Base-by-base conservation (phyloP, 176 grass and related monocot genomes). In the Rhynchospora pubera region DNA sequence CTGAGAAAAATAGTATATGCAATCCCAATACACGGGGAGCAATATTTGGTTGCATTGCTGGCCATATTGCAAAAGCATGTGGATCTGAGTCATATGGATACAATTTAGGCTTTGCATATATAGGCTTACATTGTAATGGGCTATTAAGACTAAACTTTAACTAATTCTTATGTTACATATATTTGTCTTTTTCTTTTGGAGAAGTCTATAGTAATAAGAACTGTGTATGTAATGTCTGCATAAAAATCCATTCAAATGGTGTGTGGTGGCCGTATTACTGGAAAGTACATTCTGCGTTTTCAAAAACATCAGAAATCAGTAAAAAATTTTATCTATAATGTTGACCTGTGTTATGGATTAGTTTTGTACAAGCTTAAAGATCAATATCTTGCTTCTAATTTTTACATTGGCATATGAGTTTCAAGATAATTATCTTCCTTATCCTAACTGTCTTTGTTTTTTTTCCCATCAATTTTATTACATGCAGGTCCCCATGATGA, bases 401-500 rank as follows among this genome's bases (percentile, higher is more conserved):
- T 34, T 34, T 34, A 34, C 32, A 34, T 34, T 34, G 32, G 32
- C 32, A 34, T 34, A 34, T 34, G 32, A 34, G 32, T 34, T 34
- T 34, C 7, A 13, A 60, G 21, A 15, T 45, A 1, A 80, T 60
- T 32, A 24, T 45, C 5, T 21, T 23, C 6, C 23, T 78, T 26
- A 34, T 34, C 22, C 23, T 50, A 73, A 13, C 13, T 18, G 50
- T 57, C 53, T 26, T 51, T 55, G n/a, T n/a, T n/a, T 61, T 70
- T 63, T 57, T 62, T 14, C 15, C 18, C 28, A 59, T 56, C 65
- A 88, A n/a, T 62, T 80, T 44, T 30, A 30, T 79, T 78, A 75
- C 51, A 65, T 57, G n/a, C 83, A 97, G 94, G 94, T 53, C 30
- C 84, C 62, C 94, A 97, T 89, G 80, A 94, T 83, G 79, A 72